Conservation (phyloP, 305 asterid genomes). For the Ilex paraguariensis region DNA sequence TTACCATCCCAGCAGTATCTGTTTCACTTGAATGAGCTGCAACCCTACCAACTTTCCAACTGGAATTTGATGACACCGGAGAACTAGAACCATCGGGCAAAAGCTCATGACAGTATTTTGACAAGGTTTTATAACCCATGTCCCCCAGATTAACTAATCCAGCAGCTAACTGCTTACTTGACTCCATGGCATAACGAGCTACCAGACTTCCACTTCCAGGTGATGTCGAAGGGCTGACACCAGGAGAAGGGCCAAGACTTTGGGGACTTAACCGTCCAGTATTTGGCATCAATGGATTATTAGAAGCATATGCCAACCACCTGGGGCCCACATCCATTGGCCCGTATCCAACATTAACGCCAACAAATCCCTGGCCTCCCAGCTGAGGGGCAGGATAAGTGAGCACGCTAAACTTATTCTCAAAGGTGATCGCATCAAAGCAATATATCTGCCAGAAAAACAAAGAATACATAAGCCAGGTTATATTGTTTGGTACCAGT, state of each 20-base stretch:
- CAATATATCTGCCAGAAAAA: neutral
- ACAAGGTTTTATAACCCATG: slow-evolving; percentile 1
- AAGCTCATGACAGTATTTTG: slow-evolving; percentile 3
- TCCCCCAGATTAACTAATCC: slow-evolving; percentile 3
- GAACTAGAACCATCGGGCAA: slow-evolving; percentile 1
- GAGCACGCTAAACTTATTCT: slow-evolving; percentile 4
- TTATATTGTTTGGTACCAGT: neutral
- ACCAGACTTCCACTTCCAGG: slow-evolving; percentile 4
- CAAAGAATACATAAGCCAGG: neutral
- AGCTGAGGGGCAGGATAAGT: slow-evolving; percentile 3
- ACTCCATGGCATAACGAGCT: slow-evolving; percentile 9
- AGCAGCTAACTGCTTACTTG: slow-evolving; percentile 6
- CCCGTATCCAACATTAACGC: slow-evolving; percentile 6
- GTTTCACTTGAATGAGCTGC: slow-evolving; percentile 1
- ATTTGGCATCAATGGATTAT: neutral
- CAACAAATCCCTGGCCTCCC: slow-evolving; percentile 6
- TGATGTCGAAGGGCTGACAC: slow-evolving; percentile 7
- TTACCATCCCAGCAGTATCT: slow-evolving; percentile 5
- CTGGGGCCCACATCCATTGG: slow-evolving; percentile 4
- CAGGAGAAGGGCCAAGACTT: slow-evolving; percentile 1
- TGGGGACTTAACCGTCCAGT: slow-evolving; percentile 1
- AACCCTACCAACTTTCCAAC: slow-evolving; percentile 5
- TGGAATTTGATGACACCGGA: slow-evolving; percentile 3
- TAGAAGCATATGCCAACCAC: slow-evolving; percentile 4
- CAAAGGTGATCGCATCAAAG: slow-evolving; percentile 4